Percentiles rank a stretch among this genome's conserved stretches.
Evolutionary conservation across 2,329 filamentous ascomycete species (phyloP).

Genomic region (Ustulina deusta): DNA sequence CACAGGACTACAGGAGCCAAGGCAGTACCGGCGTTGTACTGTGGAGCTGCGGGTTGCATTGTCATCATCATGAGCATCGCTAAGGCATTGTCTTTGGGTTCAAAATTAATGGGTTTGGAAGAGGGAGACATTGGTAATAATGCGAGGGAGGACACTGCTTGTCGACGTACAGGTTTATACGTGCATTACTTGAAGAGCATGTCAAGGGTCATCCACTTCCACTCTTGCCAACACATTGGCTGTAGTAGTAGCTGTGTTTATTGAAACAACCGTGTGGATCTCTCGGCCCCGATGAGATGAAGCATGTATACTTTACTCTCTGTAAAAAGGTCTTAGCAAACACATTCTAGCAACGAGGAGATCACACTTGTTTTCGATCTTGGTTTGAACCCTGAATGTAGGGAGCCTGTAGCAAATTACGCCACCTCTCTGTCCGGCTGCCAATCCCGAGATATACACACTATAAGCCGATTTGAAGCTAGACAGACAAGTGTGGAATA

Average conservation of each 20-base stretch:
- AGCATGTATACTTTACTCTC: background rate
- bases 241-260: background rate
- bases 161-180: background rate
- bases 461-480: background rate
- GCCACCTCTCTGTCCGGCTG: background rate
- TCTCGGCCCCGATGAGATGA: background rate
- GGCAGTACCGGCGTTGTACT: background rate
- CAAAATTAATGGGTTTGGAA: background rate
- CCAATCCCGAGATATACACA: background rate
- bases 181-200: slow-evolving; percentile 8
- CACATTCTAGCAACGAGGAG: background rate
- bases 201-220: background rate
- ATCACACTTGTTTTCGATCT: background rate
- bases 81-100: background rate
- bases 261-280: background rate
- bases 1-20: background rate
- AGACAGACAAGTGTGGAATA: background rate
- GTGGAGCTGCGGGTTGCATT: background rate
- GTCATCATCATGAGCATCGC: background rate
- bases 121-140: background rate
- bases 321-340: background rate
- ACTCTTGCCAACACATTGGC: background rate
- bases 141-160: background rate
- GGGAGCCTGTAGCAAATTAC: background rate
- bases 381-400: background rate